Evolutionary conservation across 1,284 basidiomycete genomes (phyloP).

Genomic region (Rhodotorula sp.): DNA sequence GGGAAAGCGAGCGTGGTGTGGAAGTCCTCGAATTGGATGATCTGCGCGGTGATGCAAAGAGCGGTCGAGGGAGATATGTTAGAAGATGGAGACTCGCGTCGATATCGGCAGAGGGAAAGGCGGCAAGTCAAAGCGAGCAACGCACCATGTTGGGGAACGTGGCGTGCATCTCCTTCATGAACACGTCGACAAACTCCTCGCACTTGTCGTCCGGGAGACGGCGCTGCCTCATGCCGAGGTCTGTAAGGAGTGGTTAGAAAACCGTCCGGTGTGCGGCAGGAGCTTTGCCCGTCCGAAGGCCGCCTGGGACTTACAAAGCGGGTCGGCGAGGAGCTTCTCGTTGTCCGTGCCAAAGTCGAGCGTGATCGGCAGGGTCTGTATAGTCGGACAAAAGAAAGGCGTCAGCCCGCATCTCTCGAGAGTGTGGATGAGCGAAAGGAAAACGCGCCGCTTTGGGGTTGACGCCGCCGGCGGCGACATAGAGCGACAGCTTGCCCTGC

Average conservation of each 20-base stretch:
- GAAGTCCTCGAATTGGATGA: constrained; percentile 74
- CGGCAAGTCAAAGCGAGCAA: not conserved
- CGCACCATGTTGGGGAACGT: constrained; percentile 68
- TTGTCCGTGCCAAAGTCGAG: constrained; percentile 87
- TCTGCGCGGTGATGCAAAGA: constrained; percentile 41
- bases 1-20: constrained; percentile 64
- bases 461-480: constrained; percentile 72
- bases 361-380: constrained; percentile 71
- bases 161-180: constrained; percentile 74
- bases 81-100: no score
- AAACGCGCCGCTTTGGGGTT: constrained; percentile 63
- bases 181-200: constrained; percentile 78
- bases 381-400: not conserved
- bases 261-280: not conserved
- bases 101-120: no score
- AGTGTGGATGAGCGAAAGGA: not conserved
- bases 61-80: constrained; percentile 26
- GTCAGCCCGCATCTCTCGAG: not conserved
- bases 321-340: constrained; percentile 74
- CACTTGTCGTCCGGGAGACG: constrained; percentile 62
- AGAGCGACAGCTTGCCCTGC: constrained; percentile 88
- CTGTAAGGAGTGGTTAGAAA: not conserved
- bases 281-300: no score
- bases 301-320: constrained; percentile 65
- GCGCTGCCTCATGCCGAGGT: constrained; percentile 76